Evolutionary conservation across 768 basidiomycete genomes (phyloP), one percentile per base, ranked within the genome.

Genomic region (Hemileccinum rubropunctum): DNA sequence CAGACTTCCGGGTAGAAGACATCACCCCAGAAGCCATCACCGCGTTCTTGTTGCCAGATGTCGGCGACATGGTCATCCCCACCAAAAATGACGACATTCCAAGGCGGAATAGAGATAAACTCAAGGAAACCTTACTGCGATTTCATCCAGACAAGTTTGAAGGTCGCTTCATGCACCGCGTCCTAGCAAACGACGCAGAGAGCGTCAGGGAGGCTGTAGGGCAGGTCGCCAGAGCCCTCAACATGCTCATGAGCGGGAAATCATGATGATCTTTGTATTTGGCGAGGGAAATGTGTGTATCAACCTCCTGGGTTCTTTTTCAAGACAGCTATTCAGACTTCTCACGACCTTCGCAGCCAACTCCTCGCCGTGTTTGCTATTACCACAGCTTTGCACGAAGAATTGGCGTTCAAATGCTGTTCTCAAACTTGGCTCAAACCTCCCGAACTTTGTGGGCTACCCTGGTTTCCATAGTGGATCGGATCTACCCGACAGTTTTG

Each of bases 131-230:
- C 0, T 74, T 88, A 58, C 65, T 88, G 21, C 82, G 86, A 17
- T 90, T 86, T 63, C 88, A 90, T 61, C 88, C 88, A 2, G 88
- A 90, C 66, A 90, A 90, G 63, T 89, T 89, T 47, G 85, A 90
- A 62, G 85, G 88, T 17, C 76, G 88, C 30, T 69, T 89, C 42
- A 80, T 88, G 76, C 62, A 63, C 42, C 71, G 73, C 5, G 73
- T 88, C 6, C 59, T 56, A 37, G 68, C 71, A 28, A 58, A 57
- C 12, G 84, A 90, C 20, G 65, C 59, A 58, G 75, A 75, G 37
- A 61, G 54, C 14, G 83, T 87, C 3, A 70, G 70, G 44, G 81
- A 86, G 54, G 84, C 74, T 0, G 81, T 84, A 17, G 84, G 81
- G 6, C 75, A 78, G 30, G 81, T 91, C 6, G 83, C 76, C 11